Percentiles rank a stretch among this genome's conserved stretches.
phyloP scores from a whole-genome alignment of 1,284 basidiomycete species.

The Puccinia novopanici region DNA sequence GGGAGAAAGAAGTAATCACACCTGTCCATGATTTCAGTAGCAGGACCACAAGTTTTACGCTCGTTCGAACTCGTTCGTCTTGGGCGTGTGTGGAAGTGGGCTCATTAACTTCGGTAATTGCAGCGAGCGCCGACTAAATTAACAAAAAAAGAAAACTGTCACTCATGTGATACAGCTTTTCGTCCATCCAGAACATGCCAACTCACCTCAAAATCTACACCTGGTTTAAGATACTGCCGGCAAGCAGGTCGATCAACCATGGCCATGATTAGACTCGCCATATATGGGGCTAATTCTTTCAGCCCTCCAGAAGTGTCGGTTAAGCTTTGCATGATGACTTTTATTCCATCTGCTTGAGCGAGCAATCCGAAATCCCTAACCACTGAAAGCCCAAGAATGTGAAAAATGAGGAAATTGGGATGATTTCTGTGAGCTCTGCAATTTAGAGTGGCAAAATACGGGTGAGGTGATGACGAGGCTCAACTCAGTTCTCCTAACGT shows the following conservation, averaged over 20 bases:
- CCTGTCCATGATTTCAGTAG: conserved; percentile 93
- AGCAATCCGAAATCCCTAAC: conserved; percentile 83
- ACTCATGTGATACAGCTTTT: not conserved
- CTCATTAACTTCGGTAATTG: conserved; percentile 86
- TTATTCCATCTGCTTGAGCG: conserved; percentile 76
- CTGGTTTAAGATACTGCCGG: conserved; percentile 74
- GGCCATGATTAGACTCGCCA: conserved; percentile 80
- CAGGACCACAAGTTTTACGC: conserved; percentile 74
- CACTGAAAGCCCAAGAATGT: conserved; percentile 61
- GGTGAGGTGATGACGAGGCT: conserved; percentile 55
- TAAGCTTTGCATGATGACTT: conserved; percentile 81
- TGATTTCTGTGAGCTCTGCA: not conserved
- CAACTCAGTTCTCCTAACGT: conserved; percentile 86
- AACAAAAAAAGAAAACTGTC: conserved; percentile 52
- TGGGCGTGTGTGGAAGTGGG: conserved; percentile 70
- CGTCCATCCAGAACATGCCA: not conserved
- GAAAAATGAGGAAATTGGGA: not conserved
- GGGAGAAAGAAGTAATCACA: conserved; percentile 60
- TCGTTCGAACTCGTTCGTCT: conserved; percentile 73
- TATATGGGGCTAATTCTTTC: conserved; percentile 73
- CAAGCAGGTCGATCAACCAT: conserved; percentile 84
- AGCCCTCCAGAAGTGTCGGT: conserved; percentile 73
- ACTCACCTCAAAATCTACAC: conserved; percentile 83
- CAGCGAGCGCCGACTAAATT: conserved; percentile 74
- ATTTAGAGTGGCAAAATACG: not conserved